Base-by-base conservation (phyloP, 2,329 filamentous ascomycete species). In the Aspergillus fischeri region DNA sequence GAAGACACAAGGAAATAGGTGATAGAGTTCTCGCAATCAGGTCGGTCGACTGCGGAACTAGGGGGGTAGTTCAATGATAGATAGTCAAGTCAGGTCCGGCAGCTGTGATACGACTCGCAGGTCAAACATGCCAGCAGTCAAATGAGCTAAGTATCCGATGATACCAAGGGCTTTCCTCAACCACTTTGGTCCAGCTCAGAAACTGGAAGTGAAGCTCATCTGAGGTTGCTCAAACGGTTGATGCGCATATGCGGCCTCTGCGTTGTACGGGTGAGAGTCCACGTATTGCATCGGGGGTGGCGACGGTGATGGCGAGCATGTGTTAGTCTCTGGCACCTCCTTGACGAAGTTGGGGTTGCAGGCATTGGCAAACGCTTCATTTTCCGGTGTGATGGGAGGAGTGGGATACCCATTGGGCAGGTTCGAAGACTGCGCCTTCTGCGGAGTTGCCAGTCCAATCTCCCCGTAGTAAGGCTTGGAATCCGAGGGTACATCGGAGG, bases 331-430 rank as follows among this genome's bases (percentile, higher is more conserved):
- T 32, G 68, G 54, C 5, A 64, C 63, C 42, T 59, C 64, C 49
- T 72, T 73, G 32, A 65, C 65, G 49, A 68, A 63, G 53, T 69
- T 73, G 42, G 70, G 63, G 63, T 73, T 72, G 52, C 65, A 66
- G 45, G 67, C 66, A 61, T 71, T 70, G 49, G 67, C 68, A 56
- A 76, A 78, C 4, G 68, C 75, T 51, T 74, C 75, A 48, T 75
- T 77, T 55, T 77, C 75, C 7, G 77, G 77, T 1, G 77, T 79
- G 57, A 79, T 78, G 17, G 77, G 77, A 29, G 77, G 77, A n/a
- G 77, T 79, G 53, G 78, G 73, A 56, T 78, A 77, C 20, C 77
- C 77, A 60, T 78, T 70, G 8, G 72, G 68, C 64, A 73, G 67
- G 52, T 66, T 65, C 44, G 73, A 66, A 55, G 70, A 68, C 45